Conservation (phyloP, 2,329 filamentous ascomycete genomes). For the Sclerotinia trifoliorum region DNA sequence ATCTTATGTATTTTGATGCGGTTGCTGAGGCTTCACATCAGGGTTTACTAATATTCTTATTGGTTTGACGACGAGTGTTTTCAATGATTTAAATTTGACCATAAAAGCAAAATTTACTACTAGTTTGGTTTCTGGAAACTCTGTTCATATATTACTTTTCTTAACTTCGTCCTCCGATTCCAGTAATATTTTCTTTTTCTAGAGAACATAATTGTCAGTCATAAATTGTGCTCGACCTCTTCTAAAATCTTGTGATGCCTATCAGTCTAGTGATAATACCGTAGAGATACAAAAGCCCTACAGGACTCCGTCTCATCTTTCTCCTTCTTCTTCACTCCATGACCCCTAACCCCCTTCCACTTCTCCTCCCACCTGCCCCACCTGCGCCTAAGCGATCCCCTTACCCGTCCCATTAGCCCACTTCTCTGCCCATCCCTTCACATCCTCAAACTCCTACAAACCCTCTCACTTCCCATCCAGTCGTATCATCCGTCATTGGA, state of each 20-base stretch:
- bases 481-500: conserved; percentile 17
- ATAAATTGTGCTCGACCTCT: neutral
- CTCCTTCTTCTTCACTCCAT: neutral
- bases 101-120: neutral
- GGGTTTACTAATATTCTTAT: neutral
- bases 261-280: neutral
- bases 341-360: neutral
- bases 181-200: neutral
- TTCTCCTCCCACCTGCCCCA: too few species aligned
- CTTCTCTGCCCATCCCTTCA: conserved; percentile 23
- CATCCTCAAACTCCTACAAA: conserved; percentile 25
- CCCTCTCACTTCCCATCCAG: conserved; percentile 25
- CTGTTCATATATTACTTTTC: neutral
- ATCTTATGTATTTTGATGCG: neutral
- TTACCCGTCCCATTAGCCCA: conserved; percentile 14
- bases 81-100: neutral
- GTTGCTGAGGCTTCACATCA: neutral
- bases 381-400: conserved; percentile 3
- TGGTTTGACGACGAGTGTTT: neutral
- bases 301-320: neutral
- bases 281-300: neutral
- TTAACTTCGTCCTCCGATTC: too few species aligned
- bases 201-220: neutral
- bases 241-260: neutral
- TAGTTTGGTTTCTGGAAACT: neutral